Percentiles rank a stretch among this genome's conserved stretches.
phyloP scores from a whole-genome alignment of 345 rosid genomes.

The Excoecaria cochinchinensis region DNA sequence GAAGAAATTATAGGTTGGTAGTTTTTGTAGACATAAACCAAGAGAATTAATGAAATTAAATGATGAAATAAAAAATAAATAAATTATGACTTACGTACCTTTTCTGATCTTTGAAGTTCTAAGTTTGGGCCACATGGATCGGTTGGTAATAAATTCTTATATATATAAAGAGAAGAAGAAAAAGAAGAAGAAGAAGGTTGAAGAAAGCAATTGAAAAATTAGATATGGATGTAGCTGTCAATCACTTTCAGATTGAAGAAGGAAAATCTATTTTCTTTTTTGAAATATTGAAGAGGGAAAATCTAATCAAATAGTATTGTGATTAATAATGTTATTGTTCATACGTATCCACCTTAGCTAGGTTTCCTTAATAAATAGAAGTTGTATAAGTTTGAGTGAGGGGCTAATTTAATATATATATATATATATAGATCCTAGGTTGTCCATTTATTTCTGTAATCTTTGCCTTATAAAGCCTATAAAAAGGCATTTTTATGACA shows the following conservation, averaged over 20 bases:
- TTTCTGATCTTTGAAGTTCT: conserved; percentile 26
- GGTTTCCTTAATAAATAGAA: not conserved
- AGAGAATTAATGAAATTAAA: not conserved
- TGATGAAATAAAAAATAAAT: not conserved
- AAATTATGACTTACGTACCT: conserved; percentile 22
- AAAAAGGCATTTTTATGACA: conserved; percentile 4
- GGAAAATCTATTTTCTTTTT: not conserved
- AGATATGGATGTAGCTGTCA: conserved; percentile 1
- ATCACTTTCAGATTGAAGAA: not conserved
- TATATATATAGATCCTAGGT: not conserved
- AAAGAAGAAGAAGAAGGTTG: not conserved
- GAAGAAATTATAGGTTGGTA: no score
- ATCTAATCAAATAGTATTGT: not conserved
- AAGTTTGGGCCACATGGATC: conserved; percentile 34
- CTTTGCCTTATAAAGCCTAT: conserved; percentile 20
- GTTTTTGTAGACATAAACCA: no score
- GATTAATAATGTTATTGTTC: not conserved
- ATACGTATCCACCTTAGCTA: not conserved
- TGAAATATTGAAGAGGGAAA: no score
- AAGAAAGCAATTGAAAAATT: not conserved
- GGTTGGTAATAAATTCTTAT: not conserved
- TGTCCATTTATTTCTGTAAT: conserved; percentile 18
- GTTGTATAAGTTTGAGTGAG: not conserved
- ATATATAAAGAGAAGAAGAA: not conserved
- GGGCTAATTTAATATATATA: not conserved